Percentiles rank a stretch among this genome's conserved stretches.
Evolutionary conservation across 2,329 filamentous ascomycete species (phyloP).

Genomic region (Pyrenochaeta sp.): DNA sequence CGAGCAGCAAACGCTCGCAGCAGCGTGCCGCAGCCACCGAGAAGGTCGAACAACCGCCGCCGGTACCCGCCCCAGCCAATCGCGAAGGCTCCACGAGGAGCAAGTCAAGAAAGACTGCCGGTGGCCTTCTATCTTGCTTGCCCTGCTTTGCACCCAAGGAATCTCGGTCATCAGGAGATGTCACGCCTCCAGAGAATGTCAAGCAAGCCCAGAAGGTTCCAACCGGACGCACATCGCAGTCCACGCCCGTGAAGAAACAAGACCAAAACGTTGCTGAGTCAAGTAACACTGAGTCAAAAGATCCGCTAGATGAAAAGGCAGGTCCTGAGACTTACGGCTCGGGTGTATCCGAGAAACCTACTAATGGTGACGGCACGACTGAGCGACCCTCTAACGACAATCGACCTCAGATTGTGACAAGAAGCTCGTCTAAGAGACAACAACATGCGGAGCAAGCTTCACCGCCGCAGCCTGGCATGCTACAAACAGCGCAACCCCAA

Average conservation of each 20-base stretch:
- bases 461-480: conserved; percentile 42
- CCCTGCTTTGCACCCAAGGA: conserved; percentile 74
- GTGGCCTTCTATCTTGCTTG: conserved; percentile 61
- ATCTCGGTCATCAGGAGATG: conserved; percentile 52
- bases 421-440: conserved; percentile 46
- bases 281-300: conserved; percentile 56
- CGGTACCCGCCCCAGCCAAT: conserved; percentile 37
- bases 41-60: conserved; percentile 49
- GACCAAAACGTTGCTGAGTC: conserved; percentile 52
- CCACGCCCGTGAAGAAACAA: conserved; percentile 54
- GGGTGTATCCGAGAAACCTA: conserved; percentile 34
- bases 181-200: conserved; percentile 57
- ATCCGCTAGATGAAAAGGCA: conserved; percentile 56
- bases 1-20: conserved; percentile 57
- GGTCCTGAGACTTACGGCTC: conserved; percentile 33
- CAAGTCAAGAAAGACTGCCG: conserved; percentile 51
- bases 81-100: conserved; percentile 48
- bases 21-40: conserved; percentile 49
- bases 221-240: conserved; percentile 57
- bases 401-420: conserved; percentile 39
- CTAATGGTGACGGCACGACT: conserved; percentile 29
- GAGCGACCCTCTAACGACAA: conserved; percentile 33
- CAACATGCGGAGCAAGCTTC: conserved; percentile 39
- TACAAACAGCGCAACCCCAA: conserved; percentile 48
- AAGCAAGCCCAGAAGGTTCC: conserved; percentile 53